A percentile compares a stretch with the other conserved stretches of the same genome.
phyloP scores from a whole-genome alignment of 345 rosid species.

The Populus davidiana region DNA sequence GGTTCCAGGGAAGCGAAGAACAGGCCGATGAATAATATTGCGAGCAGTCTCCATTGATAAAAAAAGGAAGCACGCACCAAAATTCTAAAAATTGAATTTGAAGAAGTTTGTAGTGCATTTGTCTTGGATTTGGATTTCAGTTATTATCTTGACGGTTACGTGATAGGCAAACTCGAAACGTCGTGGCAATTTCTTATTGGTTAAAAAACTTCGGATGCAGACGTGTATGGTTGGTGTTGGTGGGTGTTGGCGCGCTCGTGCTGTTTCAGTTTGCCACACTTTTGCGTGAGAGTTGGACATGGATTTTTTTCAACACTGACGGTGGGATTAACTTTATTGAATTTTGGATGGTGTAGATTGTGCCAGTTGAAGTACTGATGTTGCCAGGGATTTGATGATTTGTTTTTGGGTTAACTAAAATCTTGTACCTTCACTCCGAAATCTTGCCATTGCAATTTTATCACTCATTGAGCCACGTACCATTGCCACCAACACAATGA shows the following conservation, averaged over 20 bases:
- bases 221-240: background rate
- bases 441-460: too few relatives aligned
- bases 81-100: background rate
- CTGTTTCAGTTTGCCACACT: background rate
- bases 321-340: background rate
- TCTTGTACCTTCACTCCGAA: too few relatives aligned
- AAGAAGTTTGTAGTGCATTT: background rate
- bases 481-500: too few relatives aligned
- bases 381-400: background rate
- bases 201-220: background rate
- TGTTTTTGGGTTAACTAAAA: too few relatives aligned
- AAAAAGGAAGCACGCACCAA: too few relatives aligned
- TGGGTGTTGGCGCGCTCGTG: background rate
- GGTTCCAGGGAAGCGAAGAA: background rate
- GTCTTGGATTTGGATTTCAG: background rate
- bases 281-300: background rate
- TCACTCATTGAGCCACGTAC: too few relatives aligned
- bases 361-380: background rate
- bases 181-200: conserved; percentile 5
- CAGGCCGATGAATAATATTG: background rate
- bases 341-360: background rate
- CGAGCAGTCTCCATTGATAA: conserved; percentile 9
- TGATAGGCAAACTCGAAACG: too few relatives aligned
- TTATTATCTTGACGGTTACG: too few relatives aligned
- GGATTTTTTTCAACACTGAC: background rate